Base-by-base conservation (phyloP, 345 rosid species). In the Rhizophora mangle region DNA sequence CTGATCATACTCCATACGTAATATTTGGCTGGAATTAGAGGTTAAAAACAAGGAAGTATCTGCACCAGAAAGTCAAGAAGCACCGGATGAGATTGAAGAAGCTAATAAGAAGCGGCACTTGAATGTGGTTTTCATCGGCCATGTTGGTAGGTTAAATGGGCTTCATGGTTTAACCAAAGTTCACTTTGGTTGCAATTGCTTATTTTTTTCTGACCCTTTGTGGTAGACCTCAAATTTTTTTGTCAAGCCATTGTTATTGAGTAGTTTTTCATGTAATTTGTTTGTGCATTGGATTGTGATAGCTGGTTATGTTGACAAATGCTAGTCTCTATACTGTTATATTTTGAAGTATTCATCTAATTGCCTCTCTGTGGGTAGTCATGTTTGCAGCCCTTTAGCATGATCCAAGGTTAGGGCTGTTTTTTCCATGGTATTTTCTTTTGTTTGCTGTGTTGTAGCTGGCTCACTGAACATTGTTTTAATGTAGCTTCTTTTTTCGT, bases 81-180 rank as follows among this genome's bases (percentile, higher is more conserved):
- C 64, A 34, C 30, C 11, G 1, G 85, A 78, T 3, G 91, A 73
- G 67, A 75, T 65, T 34, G 87, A 83, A 74, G 43, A 32, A 8
- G 82, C 74, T 59, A 77, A 80, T 19, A 79, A 71, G 63, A 95
- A 90, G 72, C 87, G 98, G 20, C 99, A 95, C 71, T 78, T 95
- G 83, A 95, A 95, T 78, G 96, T 89, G 31, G 98, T 95, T 37
- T 95, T 92, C 81, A 94, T 94, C 69, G 99, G 99, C 63, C 98
- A 93, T 83, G 99, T 95, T 80, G 99, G 99, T 95, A 86, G 58
- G 99, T 79, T 74, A 34, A 20, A 62, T 69, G 55, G 69, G 21
- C 69, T 63, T 65, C 37, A 3, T 60, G 29, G 21, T 21, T 49
- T 64, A 49, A 19, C 39, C 21, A 29, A 7, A 51, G 37, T 70